Evolutionary conservation across 1,139 yeast genomes (phyloP).

Genomic region (Spathaspora sp.): DNA sequence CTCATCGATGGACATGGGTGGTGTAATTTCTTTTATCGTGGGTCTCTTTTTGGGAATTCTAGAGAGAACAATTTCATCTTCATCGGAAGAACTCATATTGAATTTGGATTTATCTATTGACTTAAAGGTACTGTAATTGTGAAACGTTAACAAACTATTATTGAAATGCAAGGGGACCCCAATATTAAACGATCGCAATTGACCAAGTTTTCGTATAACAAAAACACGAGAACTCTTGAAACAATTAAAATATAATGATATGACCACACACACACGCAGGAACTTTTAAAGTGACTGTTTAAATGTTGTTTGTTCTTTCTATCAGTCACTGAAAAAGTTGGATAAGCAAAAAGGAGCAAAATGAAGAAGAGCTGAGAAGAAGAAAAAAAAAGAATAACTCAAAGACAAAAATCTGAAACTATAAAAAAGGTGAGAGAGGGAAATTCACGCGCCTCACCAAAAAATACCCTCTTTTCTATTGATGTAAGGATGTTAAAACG

Average conservation of each 20-base stretch:
- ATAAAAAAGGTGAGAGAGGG: too few relatives aligned
- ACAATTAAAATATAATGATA: background rate
- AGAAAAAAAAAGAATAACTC: background rate
- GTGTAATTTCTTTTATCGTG: constrained; percentile 4
- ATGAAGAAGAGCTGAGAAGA: background rate
- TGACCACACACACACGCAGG: background rate
- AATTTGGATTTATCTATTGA: background rate
- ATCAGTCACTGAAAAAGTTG: background rate
- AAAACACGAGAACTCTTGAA: background rate
- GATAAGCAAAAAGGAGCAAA: too few relatives aligned
- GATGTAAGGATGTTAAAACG: background rate
- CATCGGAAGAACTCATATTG: constrained; percentile 10
- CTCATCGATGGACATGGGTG: constrained; percentile 10
- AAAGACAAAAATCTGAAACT: background rate
- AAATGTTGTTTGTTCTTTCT: background rate
- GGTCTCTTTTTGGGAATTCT: constrained; percentile 7
- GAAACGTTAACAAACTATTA: background rate
- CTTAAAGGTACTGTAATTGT: background rate
- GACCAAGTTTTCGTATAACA: background rate
- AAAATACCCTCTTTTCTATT: too few relatives aligned
- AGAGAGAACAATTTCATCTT: constrained; percentile 15
- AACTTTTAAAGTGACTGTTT: background rate
- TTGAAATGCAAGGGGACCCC: background rate
- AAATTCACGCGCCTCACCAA: too few relatives aligned
- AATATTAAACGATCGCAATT: background rate